Evolutionary conservation across 2,329 filamentous ascomycete species (phyloP), one percentile per base, ranked within the genome.

Genomic region (Penicillium brevicompactum): DNA sequence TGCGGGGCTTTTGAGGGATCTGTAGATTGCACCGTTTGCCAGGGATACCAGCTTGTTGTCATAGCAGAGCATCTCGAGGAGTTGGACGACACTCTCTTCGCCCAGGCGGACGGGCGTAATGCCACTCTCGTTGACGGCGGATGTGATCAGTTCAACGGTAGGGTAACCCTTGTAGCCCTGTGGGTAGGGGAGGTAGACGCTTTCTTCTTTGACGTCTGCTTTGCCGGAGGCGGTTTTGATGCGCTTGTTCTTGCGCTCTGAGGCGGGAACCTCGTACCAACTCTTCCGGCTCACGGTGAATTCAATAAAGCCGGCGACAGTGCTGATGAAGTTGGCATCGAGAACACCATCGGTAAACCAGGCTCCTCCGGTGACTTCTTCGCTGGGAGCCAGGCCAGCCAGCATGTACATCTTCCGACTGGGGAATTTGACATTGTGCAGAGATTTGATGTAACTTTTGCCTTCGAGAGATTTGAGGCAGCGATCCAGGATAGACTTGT

Each of bases 401-500:
- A 96, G 87, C 82, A 99, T 96, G 81, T 94, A 99, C 84, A 96
- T 96, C 77, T 96, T 96, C 71, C 94, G 89, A 63, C 88, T 90
- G 27, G 91, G 91, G 69, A 90, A 88, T 76, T 96, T 92, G 75
- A 96, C 92, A 73, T 89, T 94, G 77, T 93, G 94, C 77, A 97
- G 92, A 55, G 87, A 86, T 67, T 90, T 89, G 73, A 99, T 92
- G 70, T 95, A 86, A 34, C 87, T 86, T 71, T 91, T 92, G 38
- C 82, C 78, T 73, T 95, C 90, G 58, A 99, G 86, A 59, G 87
- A 86, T 78, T 95, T 96, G 64, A 97, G 82, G 27, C 87, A 87
- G 66, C 89, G 88, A 65, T 89, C 90, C 66, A 97, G 83, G 37
- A 90, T 85, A 47, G 88, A 88, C 68, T 93, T 90, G 77, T 96